phyloP scores from a whole-genome alignment of 306 rosid genomes.

The Pterocarpus macrocarpus region DNA sequence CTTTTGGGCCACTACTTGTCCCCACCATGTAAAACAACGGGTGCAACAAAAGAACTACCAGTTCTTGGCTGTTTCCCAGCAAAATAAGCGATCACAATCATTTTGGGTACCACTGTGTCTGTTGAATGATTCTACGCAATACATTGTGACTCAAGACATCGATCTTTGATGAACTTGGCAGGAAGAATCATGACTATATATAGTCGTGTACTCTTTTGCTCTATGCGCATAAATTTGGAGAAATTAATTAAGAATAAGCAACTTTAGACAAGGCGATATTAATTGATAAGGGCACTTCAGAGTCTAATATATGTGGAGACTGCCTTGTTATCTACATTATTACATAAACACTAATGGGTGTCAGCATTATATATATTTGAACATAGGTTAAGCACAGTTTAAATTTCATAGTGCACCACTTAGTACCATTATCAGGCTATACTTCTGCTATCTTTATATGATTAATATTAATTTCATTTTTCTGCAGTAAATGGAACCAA shows the following conservation, averaged over 20 bases:
- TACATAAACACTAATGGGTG: not conserved
- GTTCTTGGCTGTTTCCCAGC: slow-evolving; percentile 33
- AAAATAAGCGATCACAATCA: slow-evolving; percentile 31
- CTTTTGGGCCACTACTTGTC: slow-evolving; percentile 29
- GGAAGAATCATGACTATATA: slow-evolving; percentile 18
- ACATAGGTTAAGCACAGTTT: not conserved
- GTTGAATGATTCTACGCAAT: slow-evolving; percentile 23
- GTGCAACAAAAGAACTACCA: slow-evolving; percentile 40
- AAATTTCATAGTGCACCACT: not conserved
- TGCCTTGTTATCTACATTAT: too few species aligned
- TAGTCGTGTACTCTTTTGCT: not conserved
- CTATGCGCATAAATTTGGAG: slow-evolving; percentile 1
- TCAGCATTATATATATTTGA: too few species aligned
- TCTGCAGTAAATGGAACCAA: not conserved
- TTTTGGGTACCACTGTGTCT: slow-evolving; percentile 29
- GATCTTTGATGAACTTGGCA: slow-evolving; percentile 9
- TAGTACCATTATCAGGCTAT: not conserved
- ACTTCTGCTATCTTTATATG: not conserved
- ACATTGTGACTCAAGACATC: not conserved
- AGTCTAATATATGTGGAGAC: too few species aligned
- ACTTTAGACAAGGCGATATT: not conserved
- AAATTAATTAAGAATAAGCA: not conserved
- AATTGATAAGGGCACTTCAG: not conserved
- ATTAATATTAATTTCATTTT: not conserved
- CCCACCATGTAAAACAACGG: slow-evolving; percentile 41